phyloP scores from a whole-genome alignment of 2,329 filamentous ascomycete genomes.

The Pseudocercospora ulei region DNA sequence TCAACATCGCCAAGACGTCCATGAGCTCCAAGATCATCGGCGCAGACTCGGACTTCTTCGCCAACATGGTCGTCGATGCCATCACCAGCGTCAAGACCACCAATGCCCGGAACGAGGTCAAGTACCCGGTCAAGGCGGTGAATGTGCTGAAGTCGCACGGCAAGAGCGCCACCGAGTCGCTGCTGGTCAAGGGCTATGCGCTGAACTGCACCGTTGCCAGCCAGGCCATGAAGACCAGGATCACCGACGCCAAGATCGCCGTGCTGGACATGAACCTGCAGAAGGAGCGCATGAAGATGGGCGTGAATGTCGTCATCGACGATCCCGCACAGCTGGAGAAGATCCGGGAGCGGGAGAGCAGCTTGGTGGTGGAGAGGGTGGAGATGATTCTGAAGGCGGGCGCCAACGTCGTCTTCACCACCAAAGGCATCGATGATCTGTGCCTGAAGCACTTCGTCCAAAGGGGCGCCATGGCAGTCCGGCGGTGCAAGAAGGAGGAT shows the following conservation, averaged over 20 bases:
- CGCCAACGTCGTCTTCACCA: conserved; percentile 91
- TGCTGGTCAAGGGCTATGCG: conserved; percentile 90
- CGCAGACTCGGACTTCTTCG: conserved; percentile 88
- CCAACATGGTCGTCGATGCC: conserved; percentile 92
- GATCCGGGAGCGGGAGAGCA: conserved; percentile 84
- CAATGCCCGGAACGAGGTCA: conserved; percentile 80
- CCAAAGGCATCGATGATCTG: conserved; percentile 96
- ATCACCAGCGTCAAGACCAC: conserved; percentile 90
- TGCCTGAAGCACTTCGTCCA: conserved; percentile 91
- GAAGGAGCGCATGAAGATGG: conserved; percentile 98
- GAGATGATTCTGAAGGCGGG: conserved; percentile 97
- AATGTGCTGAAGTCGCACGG: conserved; percentile 98
- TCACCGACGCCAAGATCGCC: conserved; percentile 92
- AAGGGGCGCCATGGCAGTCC: conserved; percentile 87
- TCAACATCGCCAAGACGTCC: conserved; percentile 95
- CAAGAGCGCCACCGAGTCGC: conserved; percentile 78
- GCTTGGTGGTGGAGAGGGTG: conserved; percentile 85
- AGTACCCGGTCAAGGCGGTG: conserved; percentile 98
- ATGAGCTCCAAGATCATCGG: conserved; percentile 99
- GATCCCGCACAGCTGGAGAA: conserved; percentile 96
- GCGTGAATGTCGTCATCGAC: conserved; percentile 95
- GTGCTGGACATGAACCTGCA: conserved; percentile 96
- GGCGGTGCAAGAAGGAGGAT: conserved; percentile 98
- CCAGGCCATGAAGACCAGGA: conserved; percentile 90
- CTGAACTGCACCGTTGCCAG: conserved; percentile 98